Percentiles rank a stretch among this genome's conserved stretches.
Conservation (phyloP, 495 filamentous ascomycete genomes). For the Aspergillus bertholletiae region DNA sequence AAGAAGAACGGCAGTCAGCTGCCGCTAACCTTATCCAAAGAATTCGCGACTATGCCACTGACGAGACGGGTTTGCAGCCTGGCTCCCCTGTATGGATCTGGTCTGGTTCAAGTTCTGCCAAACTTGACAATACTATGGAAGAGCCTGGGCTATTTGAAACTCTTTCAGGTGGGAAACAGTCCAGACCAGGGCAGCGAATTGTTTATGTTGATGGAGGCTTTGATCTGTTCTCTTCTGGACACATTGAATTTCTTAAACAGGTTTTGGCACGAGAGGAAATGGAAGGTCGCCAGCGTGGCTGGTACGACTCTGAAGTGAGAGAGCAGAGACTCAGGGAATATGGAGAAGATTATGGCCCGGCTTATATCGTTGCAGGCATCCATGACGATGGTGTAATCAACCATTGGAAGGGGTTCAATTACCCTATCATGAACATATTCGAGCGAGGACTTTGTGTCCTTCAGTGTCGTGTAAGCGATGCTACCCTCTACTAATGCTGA, state of each 20-base stretch:
- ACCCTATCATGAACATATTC: constrained; percentile 99
- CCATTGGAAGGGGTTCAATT: constrained; percentile 92
- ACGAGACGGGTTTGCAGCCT: constrained; percentile 67
- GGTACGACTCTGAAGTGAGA: constrained; percentile 63
- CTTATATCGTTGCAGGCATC: constrained; percentile 84
- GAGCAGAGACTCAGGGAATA: constrained; percentile 56
- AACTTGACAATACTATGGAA: constrained; percentile 45
- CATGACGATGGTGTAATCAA: constrained; percentile 96
- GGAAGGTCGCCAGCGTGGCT: constrained; percentile 60
- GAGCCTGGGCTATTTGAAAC: constrained; percentile 56
- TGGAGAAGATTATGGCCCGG: constrained; percentile 70
- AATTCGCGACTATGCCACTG: constrained; percentile 80
- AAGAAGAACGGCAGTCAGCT: constrained; percentile 57
- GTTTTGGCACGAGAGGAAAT: constrained; percentile 70
- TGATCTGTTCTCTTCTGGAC: constrained; percentile 93
- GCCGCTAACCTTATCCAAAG: constrained; percentile 64
- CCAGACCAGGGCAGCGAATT: constrained; percentile 73
- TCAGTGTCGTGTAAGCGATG: constrained; percentile 73
- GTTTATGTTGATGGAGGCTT: constrained; percentile 97
- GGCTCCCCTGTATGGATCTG: constrained; percentile 80
- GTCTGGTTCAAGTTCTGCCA: constrained; percentile 53
- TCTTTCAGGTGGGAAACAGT: constrained; percentile 62
- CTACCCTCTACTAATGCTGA: constrained; percentile 3
- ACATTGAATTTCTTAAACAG: constrained; percentile 86
- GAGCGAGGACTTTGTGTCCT: constrained; percentile 94